Evolutionary conservation across 768 basidiomycete genomes (phyloP), one percentile per base, ranked within the genome.

Genomic region (Suillus bovinus): DNA sequence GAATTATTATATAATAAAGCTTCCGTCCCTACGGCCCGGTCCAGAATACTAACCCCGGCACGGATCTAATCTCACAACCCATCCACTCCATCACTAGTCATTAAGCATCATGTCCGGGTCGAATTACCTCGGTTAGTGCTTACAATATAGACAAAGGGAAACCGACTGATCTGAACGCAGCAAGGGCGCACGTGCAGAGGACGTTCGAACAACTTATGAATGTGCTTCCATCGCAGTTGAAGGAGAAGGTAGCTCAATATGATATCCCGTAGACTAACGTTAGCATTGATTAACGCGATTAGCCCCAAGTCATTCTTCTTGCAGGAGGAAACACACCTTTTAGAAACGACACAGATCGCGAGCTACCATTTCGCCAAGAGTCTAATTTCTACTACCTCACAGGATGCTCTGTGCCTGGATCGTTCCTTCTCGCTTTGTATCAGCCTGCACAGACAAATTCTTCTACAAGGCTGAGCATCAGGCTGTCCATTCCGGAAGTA

Each of bases 371-470:
- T 68, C 81, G 85, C 61, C 80, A 82, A 69, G 93, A 95, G 74
- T 89, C 89, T 68, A 96, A 96, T 76, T 96, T 96, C 72, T 88
- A 84, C 76, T 96, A 94, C 72, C 80, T 96, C 17, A 85, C 91
- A 0, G 94, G 93, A 58, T 94, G 91, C 75, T 78, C 80, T 53
- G 81, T 93, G 5, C 91, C 94, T 0, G 81, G 82, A 0, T 88
- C 91, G 1, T 86, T 84, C 65, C 74, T 94, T 14, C 75, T 94
- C 22, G 76, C 90, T 10, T 75, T 81, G 2, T 88, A 81, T 71
- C 79, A 86, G 62, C 77, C 81, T 46, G 81, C 60, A 61, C 61
- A 22, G 80, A 24, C 81, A 82, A 14, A 77, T 80, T 5, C 70
- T 80, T n/a, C 76, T 75, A 4, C 69, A 70, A 71, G 71, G 0